A percentile compares a stretch with the other conserved stretches of the same genome.
Conservation (phyloP, 2,329 filamentous ascomycete genomes). For the Ophiostoma australiae region DNA sequence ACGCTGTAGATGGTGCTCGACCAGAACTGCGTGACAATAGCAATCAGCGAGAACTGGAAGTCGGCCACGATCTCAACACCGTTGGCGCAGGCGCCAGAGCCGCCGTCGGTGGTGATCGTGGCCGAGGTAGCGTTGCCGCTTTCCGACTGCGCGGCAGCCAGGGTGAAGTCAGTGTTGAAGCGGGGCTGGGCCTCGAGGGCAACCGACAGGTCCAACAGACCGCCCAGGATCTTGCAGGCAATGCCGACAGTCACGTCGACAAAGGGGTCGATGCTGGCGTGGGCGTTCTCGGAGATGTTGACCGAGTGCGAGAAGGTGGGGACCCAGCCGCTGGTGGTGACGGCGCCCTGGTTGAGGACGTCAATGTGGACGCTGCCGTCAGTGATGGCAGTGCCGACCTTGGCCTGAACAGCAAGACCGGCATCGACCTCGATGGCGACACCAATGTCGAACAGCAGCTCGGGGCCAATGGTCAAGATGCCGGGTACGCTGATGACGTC, state of each 20-base stretch:
- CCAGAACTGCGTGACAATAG: constrained; percentile 32
- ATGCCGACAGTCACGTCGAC: constrained; percentile 29
- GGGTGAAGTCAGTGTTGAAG: constrained; percentile 30
- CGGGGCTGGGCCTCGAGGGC: constrained; percentile 31
- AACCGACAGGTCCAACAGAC: constrained; percentile 31
- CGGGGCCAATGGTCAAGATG: constrained; percentile 33
- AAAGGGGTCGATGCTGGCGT: constrained; percentile 30
- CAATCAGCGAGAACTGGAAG: constrained; percentile 31
- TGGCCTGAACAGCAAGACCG: constrained; percentile 10
- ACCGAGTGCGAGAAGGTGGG: constrained; percentile 27
- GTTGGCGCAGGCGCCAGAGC: constrained; percentile 27
- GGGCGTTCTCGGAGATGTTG: constrained; percentile 28
- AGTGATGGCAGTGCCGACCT: constrained; percentile 5
- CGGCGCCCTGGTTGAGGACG: constrained; percentile 30
- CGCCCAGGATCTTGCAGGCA: constrained; percentile 30
- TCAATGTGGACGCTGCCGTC: constrained; percentile 31
- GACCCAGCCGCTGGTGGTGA: constrained; percentile 26
- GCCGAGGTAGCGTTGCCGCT: constrained; percentile 23
- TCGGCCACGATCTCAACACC: constrained; percentile 30
- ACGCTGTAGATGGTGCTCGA: constrained; percentile 30
- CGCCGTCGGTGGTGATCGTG: constrained; percentile 12
- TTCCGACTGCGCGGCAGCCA: constrained; percentile 26
- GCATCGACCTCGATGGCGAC: constrained; percentile 14
- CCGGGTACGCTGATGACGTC: constrained; percentile 39
- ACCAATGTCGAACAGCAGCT: constrained; percentile 21